A percentile compares a stretch with the other conserved stretches of the same genome.
These are phyloP conservation scores for Chytriomyces sp. DNA, from an alignment of 192 early-diverging fungal species.

Conservation along the genomic window DNA sequence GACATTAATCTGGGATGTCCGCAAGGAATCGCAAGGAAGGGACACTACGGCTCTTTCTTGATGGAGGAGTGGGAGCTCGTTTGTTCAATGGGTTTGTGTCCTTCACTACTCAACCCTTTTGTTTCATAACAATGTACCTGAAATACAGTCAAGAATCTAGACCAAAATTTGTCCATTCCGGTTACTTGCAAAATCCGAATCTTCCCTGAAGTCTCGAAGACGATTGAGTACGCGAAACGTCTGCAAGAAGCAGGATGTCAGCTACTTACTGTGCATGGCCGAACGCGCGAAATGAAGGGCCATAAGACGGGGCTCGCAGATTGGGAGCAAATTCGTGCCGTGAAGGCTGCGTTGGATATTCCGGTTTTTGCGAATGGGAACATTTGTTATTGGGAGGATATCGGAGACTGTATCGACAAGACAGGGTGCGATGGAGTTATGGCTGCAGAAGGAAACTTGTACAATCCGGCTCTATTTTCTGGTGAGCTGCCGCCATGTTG, in stretches of 20 bases:
- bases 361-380: slow-evolving; percentile 99
- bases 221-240: slow-evolving; percentile 92
- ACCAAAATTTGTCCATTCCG: slow-evolving; percentile 79
- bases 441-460: slow-evolving; percentile 71
- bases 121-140: neutral
- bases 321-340: slow-evolving; percentile 87
- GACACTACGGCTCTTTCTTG: slow-evolving; percentile 91
- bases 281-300: slow-evolving; percentile 93
- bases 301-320: slow-evolving; percentile 95
- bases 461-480: slow-evolving; percentile 87
- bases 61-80: slow-evolving; percentile 88
- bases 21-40: slow-evolving; percentile 88
- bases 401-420: slow-evolving; percentile 75
- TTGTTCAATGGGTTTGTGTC: slow-evolving; percentile 46
- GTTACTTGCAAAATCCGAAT: slow-evolving; percentile 97
- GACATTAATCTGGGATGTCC: slow-evolving; percentile 97
- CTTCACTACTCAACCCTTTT: neutral
- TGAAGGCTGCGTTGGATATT: slow-evolving; percentile 77
- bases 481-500: slow-evolving; percentile 66
- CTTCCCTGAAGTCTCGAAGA: slow-evolving; percentile 86
- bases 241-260: slow-evolving; percentile 91
- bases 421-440: slow-evolving; percentile 95
- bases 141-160: slow-evolving; percentile 65
- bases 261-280: slow-evolving; percentile 92
- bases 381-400: slow-evolving; percentile 89